Conservation (phyloP, 1,284 basidiomycete genomes). For the Moesziomyces antarcticus region DNA sequence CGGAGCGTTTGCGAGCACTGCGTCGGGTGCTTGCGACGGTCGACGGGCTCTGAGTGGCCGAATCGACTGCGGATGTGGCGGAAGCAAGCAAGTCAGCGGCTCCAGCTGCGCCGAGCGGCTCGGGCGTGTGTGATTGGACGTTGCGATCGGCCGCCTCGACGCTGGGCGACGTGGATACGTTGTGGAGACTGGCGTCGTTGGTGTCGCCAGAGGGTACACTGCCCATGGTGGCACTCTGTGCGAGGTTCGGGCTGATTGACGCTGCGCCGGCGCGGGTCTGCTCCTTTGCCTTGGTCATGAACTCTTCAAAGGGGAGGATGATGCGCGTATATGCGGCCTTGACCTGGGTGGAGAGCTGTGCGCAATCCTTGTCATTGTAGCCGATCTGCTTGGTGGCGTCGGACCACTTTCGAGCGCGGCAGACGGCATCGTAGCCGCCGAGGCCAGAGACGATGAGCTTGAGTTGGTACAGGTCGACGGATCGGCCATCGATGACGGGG, state of each 20-base stretch:
- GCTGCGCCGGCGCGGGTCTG: slow-evolving; percentile 37
- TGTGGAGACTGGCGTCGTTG: slow-evolving; percentile 9
- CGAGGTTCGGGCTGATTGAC: slow-evolving; percentile 25
- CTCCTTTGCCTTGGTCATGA: slow-evolving; percentile 72
- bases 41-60: slow-evolving; percentile 31
- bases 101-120: slow-evolving; percentile 25
- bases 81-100: slow-evolving; percentile 28
- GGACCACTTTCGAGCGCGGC: slow-evolving; percentile 82
- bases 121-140: slow-evolving; percentile 29
- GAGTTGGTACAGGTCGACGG: slow-evolving; percentile 91
- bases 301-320: slow-evolving; percentile 93
- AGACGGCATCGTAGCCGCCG: slow-evolving; percentile 87
- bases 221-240: slow-evolving; percentile 29
- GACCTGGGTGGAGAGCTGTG: slow-evolving; percentile 84
- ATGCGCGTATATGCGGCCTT: slow-evolving; percentile 89
- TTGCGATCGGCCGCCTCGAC: slow-evolving; percentile 20
- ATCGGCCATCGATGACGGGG: slow-evolving; percentile 89
- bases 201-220: slow-evolving; percentile 3
- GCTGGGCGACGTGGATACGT: slow-evolving; percentile 31
- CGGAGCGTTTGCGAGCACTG: slow-evolving; percentile 38
- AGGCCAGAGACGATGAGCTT: slow-evolving; percentile 88
- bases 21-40: slow-evolving; percentile 32
- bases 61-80: slow-evolving; percentile 15
- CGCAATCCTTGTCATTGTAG: slow-evolving; percentile 73
- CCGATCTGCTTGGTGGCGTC: slow-evolving; percentile 84